Conservation (phyloP, 306 rosid genomes). For the Cucumis cinereus region DNA sequence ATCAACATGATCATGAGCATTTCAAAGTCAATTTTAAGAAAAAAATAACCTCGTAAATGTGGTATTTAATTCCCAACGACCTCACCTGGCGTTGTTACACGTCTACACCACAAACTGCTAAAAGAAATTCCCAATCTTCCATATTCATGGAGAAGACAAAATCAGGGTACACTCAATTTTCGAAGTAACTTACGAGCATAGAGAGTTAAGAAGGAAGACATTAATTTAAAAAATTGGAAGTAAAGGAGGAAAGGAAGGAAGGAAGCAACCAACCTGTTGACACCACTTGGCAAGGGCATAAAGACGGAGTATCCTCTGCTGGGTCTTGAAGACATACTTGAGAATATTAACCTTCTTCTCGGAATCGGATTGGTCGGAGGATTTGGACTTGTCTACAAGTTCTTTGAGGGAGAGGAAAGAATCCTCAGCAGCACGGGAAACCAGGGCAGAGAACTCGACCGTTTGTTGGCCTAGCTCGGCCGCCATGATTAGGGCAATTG, state of each 20-base stretch:
- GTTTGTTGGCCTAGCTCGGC: slow-evolving; percentile 93
- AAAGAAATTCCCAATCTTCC: not conserved
- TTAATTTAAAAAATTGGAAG: not conserved
- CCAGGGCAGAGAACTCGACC: slow-evolving; percentile 78
- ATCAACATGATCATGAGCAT: not conserved
- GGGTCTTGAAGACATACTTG: slow-evolving; percentile 80
- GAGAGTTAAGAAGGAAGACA: not conserved
- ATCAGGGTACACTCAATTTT: not conserved
- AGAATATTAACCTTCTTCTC: slow-evolving; percentile 76
- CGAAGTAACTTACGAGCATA: not conserved
- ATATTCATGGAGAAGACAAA: not conserved
- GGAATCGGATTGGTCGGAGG: slow-evolving; percentile 56
- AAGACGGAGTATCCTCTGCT: slow-evolving; percentile 93
- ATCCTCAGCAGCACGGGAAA: slow-evolving; percentile 73
- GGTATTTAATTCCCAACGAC: not conserved
- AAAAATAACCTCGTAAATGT: not conserved
- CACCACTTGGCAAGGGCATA: slow-evolving; percentile 95
- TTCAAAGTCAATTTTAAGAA: not conserved
- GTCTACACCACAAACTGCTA: not conserved
- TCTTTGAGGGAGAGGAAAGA: slow-evolving; percentile 65
- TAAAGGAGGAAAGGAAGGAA: not conserved
- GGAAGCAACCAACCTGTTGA: slow-evolving; percentile 44
- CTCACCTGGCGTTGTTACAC: not conserved
- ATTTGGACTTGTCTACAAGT: slow-evolving; percentile 64
- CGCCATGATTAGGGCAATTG: slow-evolving; percentile 38